Percentiles rank a stretch among this genome's conserved stretches.
phyloP scores from a whole-genome alignment of 2,329 filamentous ascomycete species.

The Fusarium virguliforme region DNA sequence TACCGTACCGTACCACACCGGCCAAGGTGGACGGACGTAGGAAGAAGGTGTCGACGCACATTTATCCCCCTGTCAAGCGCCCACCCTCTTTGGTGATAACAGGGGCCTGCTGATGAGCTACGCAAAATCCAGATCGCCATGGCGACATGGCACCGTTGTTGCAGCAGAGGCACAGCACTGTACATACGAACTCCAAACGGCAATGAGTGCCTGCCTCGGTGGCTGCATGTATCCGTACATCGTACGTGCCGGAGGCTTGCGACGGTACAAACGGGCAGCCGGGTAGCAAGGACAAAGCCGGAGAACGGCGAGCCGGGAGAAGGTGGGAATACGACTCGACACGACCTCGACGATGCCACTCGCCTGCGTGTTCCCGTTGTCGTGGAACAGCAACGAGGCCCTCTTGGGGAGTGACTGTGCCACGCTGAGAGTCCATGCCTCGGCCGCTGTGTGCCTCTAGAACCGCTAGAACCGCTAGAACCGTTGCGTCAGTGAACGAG shows the following conservation, averaged over 20 bases:
- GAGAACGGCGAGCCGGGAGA: slow-evolving; percentile 33
- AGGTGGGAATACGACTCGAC: slow-evolving; percentile 28
- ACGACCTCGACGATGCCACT: slow-evolving; percentile 14
- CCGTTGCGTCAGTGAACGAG: slow-evolving; percentile 22
- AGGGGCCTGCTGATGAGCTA: slow-evolving; percentile 31
- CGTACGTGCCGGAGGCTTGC: slow-evolving; percentile 47
- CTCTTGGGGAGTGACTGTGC: slow-evolving; percentile 26
- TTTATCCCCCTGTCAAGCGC: slow-evolving; percentile 27
- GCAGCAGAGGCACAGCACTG: slow-evolving; percentile 32
- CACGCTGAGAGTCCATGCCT: slow-evolving; percentile 25
- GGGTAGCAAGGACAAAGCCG: slow-evolving; percentile 24
- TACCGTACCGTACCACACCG: slow-evolving; percentile 3
- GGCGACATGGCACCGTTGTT: slow-evolving; percentile 36
- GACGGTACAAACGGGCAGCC: slow-evolving; percentile 28
- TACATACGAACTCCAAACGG: slow-evolving; percentile 24
- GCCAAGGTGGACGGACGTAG: slow-evolving; percentile 6
- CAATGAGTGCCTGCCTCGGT: slow-evolving; percentile 30
- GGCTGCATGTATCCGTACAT: slow-evolving; percentile 38
- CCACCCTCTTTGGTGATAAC: slow-evolving; percentile 37
- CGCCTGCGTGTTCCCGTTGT: slow-evolving; percentile 2
- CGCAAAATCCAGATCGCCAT: slow-evolving; percentile 34
- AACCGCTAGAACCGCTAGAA: slow-evolving; percentile 4
- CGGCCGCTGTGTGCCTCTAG: slow-evolving; percentile 32
- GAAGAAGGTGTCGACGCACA: slow-evolving; percentile 14
- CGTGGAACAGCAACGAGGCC: slow-evolving; percentile 16